A percentile compares a stretch with the other conserved stretches of the same genome.
These are phyloP conservation scores for Hydnomerulius pinastri DNA, from an alignment of 768 basidiomycete genomes.

Conservation along the genomic window DNA sequence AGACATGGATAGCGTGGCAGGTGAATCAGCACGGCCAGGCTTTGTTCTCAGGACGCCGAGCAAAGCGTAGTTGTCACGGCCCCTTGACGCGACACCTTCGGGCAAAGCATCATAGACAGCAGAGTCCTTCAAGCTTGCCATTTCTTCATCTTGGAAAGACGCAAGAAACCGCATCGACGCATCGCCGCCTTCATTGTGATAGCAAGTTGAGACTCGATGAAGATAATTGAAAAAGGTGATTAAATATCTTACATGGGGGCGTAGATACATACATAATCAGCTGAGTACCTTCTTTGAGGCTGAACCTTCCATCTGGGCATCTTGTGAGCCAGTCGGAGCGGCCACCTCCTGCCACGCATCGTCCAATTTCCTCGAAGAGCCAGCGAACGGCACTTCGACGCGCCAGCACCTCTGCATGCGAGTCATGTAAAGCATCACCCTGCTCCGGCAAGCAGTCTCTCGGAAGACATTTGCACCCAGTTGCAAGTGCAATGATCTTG, in stretches of 20 bases:
- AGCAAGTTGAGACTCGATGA: slow-evolving; percentile 1
- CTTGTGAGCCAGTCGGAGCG: slow-evolving; percentile 53
- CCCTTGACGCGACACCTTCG: slow-evolving; percentile 54
- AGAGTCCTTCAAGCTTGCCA: slow-evolving; percentile 69
- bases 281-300: slow-evolving; percentile 46
- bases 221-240: slow-evolving; percentile 45
- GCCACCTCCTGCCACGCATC: slow-evolving; percentile 18
- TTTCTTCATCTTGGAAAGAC: slow-evolving; percentile 66
- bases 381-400: slow-evolving; percentile 77
- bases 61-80: slow-evolving; percentile 76
- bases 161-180: slow-evolving; percentile 84
- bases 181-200: slow-evolving; percentile 74
- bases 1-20: slow-evolving; percentile 81
- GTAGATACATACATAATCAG: slow-evolving; percentile 79
- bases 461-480: slow-evolving; percentile 88
- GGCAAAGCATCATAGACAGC: slow-evolving; percentile 35
- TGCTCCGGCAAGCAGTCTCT: slow-evolving; percentile 53
- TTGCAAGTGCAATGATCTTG: slow-evolving; percentile 70
- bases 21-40: slow-evolving; percentile 89
- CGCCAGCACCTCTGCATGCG: slow-evolving; percentile 91
- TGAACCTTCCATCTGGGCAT: slow-evolving; percentile 41
- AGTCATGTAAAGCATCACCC: slow-evolving; percentile 86
- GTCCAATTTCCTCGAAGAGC: slow-evolving; percentile 69
- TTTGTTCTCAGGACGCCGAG: slow-evolving; percentile 87
- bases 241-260: slow-evolving; percentile 50